These are phyloP conservation scores for Thuja plicata DNA, from an alignment of 83 land plant species.

Conservation along the genomic window DNA sequence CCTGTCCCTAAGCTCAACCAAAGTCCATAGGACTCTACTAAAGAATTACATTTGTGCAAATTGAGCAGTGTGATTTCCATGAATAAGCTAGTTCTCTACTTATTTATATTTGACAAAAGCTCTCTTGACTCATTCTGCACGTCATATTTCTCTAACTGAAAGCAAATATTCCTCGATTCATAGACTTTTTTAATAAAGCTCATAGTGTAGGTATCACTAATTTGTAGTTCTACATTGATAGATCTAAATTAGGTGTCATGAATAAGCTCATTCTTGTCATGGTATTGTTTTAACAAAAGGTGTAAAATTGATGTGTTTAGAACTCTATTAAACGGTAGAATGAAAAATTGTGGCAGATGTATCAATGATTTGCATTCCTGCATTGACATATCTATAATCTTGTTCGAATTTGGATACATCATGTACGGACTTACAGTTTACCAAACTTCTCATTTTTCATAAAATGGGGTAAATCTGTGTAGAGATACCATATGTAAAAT, in stretches of 20 bases:
- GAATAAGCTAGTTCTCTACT: not conserved
- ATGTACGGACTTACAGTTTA: not conserved
- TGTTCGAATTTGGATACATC: not conserved
- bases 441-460: not conserved
- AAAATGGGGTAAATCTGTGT: not conserved
- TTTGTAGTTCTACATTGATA: too few relatives aligned
- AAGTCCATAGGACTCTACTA: too few relatives aligned
- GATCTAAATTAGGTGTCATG: too few relatives aligned
- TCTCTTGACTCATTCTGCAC: not conserved
- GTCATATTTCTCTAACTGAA: not conserved
- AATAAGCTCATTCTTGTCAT: not conserved
- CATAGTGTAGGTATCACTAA: not conserved
- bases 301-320: too few relatives aligned
- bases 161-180: not conserved
- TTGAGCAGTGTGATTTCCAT: not conserved
- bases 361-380: not conserved
- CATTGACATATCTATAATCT: not conserved
- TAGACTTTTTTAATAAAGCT: not conserved
- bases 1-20: too few relatives aligned
- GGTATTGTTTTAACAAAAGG: too few relatives aligned
- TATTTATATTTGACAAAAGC: too few relatives aligned
- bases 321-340: not conserved
- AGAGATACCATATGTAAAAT: not conserved
- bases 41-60: too few relatives aligned
- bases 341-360: not conserved